Base-by-base conservation (phyloP, 2,329 filamentous ascomycete genomes). In the Didymella glomerata region DNA sequence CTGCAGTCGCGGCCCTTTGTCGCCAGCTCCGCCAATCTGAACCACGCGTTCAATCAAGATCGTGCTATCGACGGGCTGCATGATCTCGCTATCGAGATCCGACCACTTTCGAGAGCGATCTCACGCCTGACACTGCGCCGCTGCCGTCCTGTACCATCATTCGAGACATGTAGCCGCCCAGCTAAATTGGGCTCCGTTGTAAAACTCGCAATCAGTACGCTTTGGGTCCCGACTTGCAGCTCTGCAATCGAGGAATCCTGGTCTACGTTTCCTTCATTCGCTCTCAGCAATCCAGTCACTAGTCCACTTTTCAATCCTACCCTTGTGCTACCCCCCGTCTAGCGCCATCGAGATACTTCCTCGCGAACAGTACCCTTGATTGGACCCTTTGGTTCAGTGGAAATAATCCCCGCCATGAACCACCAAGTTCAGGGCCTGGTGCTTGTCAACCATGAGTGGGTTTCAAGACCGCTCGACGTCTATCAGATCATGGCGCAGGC, bases 401-500 rank as follows among this genome's bases (percentile, higher is more conserved):
- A 24, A 54, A 42, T 7, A 34, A 45, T 18, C 32, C 54, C 46
- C 54, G 48, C 41, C 36, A 76, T 76, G 73, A 69, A 69, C 10
- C 63, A 71, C 20, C 68, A 72, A 56, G 60, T 74, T 25, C 73
- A 72, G 51, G 61, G 64, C 41, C 60, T 66, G 36, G 65, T 68
- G 28, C 67, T 73, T 25, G 61, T 72, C 38, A 60, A 76, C 55
- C 71, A 72, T 53, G 72, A 76, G 46, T 75, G 71, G 71, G 73
- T 76, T 18, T 74, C 73, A 18, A 68, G 70, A 54, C 67, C 70
- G 22, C 64, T 68, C 56, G 77, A 81, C 66, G 68, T 80, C 51
- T 78, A 81, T 60, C 72, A 78, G 28, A 73, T 82, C 41, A 75
- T 83, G 63, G 75, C 61, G 63, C 75, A 65, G 74, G 64, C 48